Evolutionary conservation across 2,329 filamentous ascomycete genomes (phyloP).

Genomic region (Fusarium illudens): DNA sequence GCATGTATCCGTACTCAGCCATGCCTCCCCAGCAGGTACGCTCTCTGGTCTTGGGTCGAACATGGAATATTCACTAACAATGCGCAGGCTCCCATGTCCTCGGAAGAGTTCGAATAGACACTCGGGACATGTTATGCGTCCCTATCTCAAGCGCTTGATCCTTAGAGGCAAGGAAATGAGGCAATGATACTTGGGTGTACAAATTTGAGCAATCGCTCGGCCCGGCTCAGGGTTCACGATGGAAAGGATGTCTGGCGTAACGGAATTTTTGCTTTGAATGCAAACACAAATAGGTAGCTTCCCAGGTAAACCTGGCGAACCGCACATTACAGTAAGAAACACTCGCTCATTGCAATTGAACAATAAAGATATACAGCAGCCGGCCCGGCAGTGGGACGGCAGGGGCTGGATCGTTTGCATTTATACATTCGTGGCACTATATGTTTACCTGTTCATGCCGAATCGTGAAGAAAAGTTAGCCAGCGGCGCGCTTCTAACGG

Average conservation of each 20-base stretch:
- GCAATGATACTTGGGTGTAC: slow-evolving; percentile 12
- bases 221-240: slow-evolving; percentile 7
- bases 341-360: slow-evolving; percentile 12
- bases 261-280: slow-evolving; percentile 29
- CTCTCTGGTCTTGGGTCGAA: slow-evolving; percentile 6
- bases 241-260: slow-evolving; percentile 37
- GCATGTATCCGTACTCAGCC: slow-evolving; percentile 84
- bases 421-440: slow-evolving; percentile 2
- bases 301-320: slow-evolving; percentile 18
- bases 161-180: not conserved
- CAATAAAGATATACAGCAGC: not conserved
- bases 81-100: slow-evolving; percentile 53
- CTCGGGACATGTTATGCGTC: not conserved
- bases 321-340: slow-evolving; percentile 25
- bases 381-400: not conserved
- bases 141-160: not conserved
- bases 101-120: slow-evolving; percentile 56
- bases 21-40: slow-evolving; percentile 86
- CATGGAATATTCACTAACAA: slow-evolving; percentile 14
- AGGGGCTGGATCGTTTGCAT: not conserved
- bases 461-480: slow-evolving; percentile 79
- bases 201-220: slow-evolving; percentile 14
- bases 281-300: slow-evolving; percentile 16
- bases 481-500: slow-evolving; percentile 69
- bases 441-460: slow-evolving; percentile 61